These are phyloP conservation scores for Delonix regia DNA, from an alignment of 306 rosid genomes.

Conservation along the genomic window DNA sequence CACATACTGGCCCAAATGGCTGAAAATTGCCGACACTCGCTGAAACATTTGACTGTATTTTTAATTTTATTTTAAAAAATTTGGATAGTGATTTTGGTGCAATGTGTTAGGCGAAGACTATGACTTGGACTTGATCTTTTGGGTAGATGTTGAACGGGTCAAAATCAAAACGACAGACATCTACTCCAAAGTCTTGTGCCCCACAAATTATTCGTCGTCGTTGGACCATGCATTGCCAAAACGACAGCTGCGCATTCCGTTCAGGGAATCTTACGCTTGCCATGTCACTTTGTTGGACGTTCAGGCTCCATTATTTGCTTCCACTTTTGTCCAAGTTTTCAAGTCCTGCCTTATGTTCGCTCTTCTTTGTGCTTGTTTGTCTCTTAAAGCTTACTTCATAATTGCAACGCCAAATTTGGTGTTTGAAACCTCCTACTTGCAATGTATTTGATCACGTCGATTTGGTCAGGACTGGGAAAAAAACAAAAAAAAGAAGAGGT, in stretches of 20 bases:
- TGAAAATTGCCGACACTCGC: not conserved
- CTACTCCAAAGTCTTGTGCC: slow-evolving; percentile 15
- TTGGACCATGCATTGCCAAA: slow-evolving; percentile 36
- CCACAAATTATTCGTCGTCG: slow-evolving; percentile 22
- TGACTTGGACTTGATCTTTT: slow-evolving; percentile 36
- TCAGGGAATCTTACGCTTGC: slow-evolving; percentile 43
- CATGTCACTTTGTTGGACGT: slow-evolving; percentile 30
- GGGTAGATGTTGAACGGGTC: slow-evolving; percentile 50
- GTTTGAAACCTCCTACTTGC: slow-evolving; percentile 20
- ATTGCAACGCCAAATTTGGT: slow-evolving; percentile 3
- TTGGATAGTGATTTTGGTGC: slow-evolving; percentile 41
- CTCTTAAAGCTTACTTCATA: slow-evolving; percentile 37
- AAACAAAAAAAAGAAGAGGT: too few species aligned
- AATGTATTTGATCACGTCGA: slow-evolving; percentile 3
- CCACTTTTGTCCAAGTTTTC: slow-evolving; percentile 36
- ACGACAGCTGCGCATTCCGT: slow-evolving; percentile 42
- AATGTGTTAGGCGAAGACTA: slow-evolving; percentile 45
- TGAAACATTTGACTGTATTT: slow-evolving; percentile 36
- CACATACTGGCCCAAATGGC: slow-evolving; percentile 25
- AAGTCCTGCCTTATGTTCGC: slow-evolving; percentile 34
- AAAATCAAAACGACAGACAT: slow-evolving; percentile 51
- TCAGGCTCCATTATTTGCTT: slow-evolving; percentile 23
- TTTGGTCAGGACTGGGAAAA: too few species aligned
- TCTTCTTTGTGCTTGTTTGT: not conserved
- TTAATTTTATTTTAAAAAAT: not conserved